These are phyloP conservation scores for Amanita polypyramis DNA, from an alignment of 768 basidiomycete species.

Conservation along the genomic window DNA sequence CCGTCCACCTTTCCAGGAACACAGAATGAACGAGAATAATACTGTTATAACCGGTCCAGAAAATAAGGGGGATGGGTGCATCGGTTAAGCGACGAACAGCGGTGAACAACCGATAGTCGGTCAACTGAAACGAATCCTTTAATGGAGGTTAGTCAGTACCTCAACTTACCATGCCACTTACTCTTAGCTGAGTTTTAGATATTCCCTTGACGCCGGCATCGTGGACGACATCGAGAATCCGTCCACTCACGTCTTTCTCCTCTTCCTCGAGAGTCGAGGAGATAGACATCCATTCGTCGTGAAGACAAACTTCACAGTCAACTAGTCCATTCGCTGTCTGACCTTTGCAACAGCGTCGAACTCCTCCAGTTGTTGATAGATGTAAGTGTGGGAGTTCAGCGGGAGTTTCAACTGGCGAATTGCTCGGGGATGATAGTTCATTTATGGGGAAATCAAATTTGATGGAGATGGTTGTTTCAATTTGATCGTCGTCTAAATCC, in stretches of 20 bases:
- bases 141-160: conserved; percentile 2
- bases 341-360: conserved; percentile 38
- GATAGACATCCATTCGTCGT: conserved; percentile 27
- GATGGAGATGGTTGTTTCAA: conserved; percentile 58
- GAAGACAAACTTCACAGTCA: conserved; percentile 36
- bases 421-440: conserved; percentile 11
- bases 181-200: conserved; percentile 26
- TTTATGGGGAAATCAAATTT: conserved; percentile 18
- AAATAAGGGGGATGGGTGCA: conserved; percentile 41
- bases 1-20: conserved; percentile 44
- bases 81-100: conserved; percentile 34
- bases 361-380: conserved; percentile 31
- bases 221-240: conserved; percentile 26
- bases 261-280: conserved; percentile 17
- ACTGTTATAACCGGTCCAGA: conserved; percentile 55
- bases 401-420: conserved; percentile 11
- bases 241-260: conserved; percentile 19
- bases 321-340: conserved; percentile 22
- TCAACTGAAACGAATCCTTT: conserved; percentile 12
- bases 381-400: conserved; percentile 21
- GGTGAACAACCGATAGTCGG: conserved; percentile 17
- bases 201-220: conserved; percentile 28
- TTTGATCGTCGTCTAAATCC: conserved; percentile 69
- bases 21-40: conserved; percentile 46
- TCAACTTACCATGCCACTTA: conserved; percentile 15